A percentile compares a stretch with the other conserved stretches of the same genome.
Evolutionary conservation across 2,329 filamentous ascomycete species (phyloP).

Genomic region (Fusarium coicis): DNA sequence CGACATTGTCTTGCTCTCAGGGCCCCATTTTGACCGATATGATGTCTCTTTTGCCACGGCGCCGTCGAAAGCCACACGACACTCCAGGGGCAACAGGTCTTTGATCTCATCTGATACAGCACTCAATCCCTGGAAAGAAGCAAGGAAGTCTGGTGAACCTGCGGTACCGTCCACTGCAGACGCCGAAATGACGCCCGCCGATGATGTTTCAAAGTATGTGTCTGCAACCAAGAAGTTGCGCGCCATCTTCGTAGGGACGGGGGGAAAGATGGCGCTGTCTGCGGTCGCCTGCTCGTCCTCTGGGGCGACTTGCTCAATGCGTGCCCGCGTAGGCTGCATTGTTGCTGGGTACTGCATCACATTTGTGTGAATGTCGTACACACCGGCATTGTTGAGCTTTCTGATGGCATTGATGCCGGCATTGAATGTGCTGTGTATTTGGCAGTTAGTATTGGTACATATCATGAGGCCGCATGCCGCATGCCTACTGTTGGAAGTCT

Average conservation of each 20-base stretch:
- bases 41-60: conserved; percentile 71
- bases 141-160: conserved; percentile 59
- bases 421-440: conserved; percentile 80
- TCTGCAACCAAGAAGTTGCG: conserved; percentile 69
- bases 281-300: conserved; percentile 48
- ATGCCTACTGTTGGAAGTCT: not conserved
- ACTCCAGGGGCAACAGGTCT: conserved; percentile 74
- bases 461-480: not conserved
- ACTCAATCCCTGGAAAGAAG: conserved; percentile 69
- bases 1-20: conserved; percentile 69
- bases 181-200: conserved; percentile 57
- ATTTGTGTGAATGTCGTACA: conserved; percentile 97
- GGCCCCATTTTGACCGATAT: conserved; percentile 81
- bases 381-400: conserved; percentile 74
- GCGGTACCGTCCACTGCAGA: conserved; percentile 57
- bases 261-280: conserved; percentile 56
- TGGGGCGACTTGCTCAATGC: conserved; percentile 77
- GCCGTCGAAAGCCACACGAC: conserved; percentile 76
- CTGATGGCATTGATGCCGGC: conserved; percentile 75
- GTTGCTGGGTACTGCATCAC: conserved; percentile 85
- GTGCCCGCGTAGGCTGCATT: conserved; percentile 90
- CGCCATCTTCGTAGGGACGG: conserved; percentile 60
- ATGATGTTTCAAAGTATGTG: conserved; percentile 63
- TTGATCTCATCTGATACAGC: conserved; percentile 73
- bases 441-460: conserved; percentile 13